Evolutionary conservation across 2,329 filamentous ascomycete species (phyloP).

Genomic region (Arthrobotrys pseudoclavata): DNA sequence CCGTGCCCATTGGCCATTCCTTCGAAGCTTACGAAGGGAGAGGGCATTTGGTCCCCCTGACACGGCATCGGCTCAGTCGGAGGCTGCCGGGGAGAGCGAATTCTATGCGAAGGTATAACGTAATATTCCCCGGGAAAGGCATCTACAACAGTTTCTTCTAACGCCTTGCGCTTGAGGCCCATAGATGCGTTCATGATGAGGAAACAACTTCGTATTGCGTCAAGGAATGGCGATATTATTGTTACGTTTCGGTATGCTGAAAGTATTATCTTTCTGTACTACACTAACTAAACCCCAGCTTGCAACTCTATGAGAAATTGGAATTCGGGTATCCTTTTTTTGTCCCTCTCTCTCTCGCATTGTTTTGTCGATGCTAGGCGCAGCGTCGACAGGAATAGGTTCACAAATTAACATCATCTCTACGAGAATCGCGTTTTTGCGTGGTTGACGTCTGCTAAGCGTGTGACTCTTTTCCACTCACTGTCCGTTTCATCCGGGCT

Average conservation of each 20-base stretch:
- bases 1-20: conserved; percentile 24
- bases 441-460: conserved; percentile 28
- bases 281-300: neutral
- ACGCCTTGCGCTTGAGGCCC: neutral
- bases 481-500: conserved; percentile 29
- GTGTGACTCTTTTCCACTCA: conserved; percentile 4
- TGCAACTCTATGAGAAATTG: conserved; percentile 10
- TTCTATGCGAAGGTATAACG: conserved; percentile 40
- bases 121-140: conserved; percentile 54
- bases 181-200: conserved; percentile 28
- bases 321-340: conserved; percentile 12
- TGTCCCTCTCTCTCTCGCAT: neutral
- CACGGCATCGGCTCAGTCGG: conserved; percentile 36
- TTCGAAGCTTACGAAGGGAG: conserved; percentile 23
- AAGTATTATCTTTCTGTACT: conserved; percentile 25
- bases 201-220: conserved; percentile 46
- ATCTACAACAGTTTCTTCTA: conserved; percentile 6
- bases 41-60: conserved; percentile 33
- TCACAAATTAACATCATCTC: conserved; percentile 4
- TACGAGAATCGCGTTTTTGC: conserved; percentile 1
- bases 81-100: conserved; percentile 54
- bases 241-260: conserved; percentile 56
- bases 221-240: conserved; percentile 51
- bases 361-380: conserved; percentile 16
- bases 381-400: conserved; percentile 19